These are phyloP conservation scores for Wickerhamomyces rabaulensis DNA, from an alignment of 805 yeast species.

Conservation along the genomic window DNA sequence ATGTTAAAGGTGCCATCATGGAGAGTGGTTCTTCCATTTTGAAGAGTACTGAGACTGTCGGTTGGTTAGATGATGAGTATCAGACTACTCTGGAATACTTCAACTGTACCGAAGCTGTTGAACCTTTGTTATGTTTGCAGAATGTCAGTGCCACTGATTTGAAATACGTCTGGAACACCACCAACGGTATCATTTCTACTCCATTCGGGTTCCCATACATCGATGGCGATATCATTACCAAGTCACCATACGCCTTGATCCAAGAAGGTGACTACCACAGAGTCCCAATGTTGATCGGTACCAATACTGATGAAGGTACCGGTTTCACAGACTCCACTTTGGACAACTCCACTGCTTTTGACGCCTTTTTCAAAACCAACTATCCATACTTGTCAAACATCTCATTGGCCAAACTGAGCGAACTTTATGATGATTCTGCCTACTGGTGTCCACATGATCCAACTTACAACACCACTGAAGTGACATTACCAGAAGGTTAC, in stretches of 20 bases:
- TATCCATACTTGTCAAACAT: too few relatives aligned
- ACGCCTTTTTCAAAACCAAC: too few relatives aligned
- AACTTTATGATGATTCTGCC: too few relatives aligned
- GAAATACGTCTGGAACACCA: constrained; percentile 5
- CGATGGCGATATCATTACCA: constrained; percentile 14
- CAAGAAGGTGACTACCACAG: constrained; percentile 11
- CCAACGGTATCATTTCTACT: constrained; percentile 9
- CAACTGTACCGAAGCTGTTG: constrained; percentile 9
- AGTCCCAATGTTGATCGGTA: constrained; percentile 18
- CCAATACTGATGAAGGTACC: constrained; percentile 22
- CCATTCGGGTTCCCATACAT: constrained; percentile 6
- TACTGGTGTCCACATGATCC: constrained; percentile 13
- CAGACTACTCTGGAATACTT: constrained; percentile 4
- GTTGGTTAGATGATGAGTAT: too few relatives aligned
- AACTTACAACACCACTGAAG: constrained; percentile 4
- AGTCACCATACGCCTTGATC: constrained; percentile 5
- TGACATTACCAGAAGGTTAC: too few relatives aligned
- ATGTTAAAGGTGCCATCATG: constrained; percentile 16
- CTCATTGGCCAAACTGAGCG: too few relatives aligned
- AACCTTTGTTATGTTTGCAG: constrained; percentile 11
- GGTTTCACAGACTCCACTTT: too few relatives aligned
- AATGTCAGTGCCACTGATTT: constrained; percentile 5
- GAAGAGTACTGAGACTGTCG: too few relatives aligned
- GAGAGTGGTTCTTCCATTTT: too few relatives aligned
- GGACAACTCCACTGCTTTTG: too few relatives aligned